Base-by-base conservation (phyloP, 306 rosid species). In the Dryas alaskensis region DNA sequence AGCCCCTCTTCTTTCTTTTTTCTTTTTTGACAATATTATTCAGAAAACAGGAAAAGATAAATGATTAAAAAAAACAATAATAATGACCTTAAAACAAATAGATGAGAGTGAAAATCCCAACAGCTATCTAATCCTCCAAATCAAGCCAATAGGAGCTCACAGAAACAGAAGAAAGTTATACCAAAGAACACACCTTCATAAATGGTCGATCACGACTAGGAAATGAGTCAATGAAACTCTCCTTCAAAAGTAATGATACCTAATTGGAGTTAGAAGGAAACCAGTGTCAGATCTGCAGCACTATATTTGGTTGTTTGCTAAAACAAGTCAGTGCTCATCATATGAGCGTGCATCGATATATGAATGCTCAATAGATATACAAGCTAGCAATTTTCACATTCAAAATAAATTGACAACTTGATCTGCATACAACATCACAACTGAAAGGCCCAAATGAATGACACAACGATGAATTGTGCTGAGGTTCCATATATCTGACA, bases 171-270 rank as follows among this genome's bases (percentile, higher is more conserved):
- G 60, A 8, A 76, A 73, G 45, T 2, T 51, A 67, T 44, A 60
- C 69, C 50, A 75, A 25, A 46, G 76, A 68, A 65, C 84, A 62
- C 53, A 95, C 99, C 99, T 95, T 95, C 98, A 95, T 87, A 87
- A 95, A 95, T 66, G 99, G 85, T 50, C 86, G 93, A 82, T 92
- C 99, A 7, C 91, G 96, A 65, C 81, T 80, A 47, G 97, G 89
- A 76, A 88, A 92, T 8, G 99, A 95, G 80, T 95, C 97, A 0
- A 95, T 90, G 84, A 88, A 95, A 84, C 99, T 95, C 86, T 95
- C 99, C 88, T 86, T 95, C 93, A 95, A 72, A 80, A 95, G 99
- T 85, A 95, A 84, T 2, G 99, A 95, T 48, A 95, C 99, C 99
- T 95, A 73, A 60, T 73, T 54, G 43, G 63, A 78, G 73, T 74